Evolutionary conservation across 805 yeast species (phyloP).

Genomic region (Nakazawaea laoshanensis): DNA sequence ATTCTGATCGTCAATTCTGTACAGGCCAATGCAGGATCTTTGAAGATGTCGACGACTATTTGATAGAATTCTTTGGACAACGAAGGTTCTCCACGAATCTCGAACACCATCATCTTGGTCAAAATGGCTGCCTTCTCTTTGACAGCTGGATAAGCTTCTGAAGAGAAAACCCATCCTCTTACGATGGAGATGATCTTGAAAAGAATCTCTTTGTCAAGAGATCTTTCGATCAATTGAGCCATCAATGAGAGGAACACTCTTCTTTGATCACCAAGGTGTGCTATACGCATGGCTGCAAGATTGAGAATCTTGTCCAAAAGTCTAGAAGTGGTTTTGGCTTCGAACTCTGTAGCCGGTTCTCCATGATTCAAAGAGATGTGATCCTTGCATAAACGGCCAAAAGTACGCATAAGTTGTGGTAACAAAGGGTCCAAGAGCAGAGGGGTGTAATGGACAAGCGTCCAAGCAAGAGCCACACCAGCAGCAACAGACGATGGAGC

Average conservation of each 20-base stretch:
- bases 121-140: slow-evolving; percentile 94
- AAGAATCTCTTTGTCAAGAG: slow-evolving; percentile 68
- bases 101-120: slow-evolving; percentile 90
- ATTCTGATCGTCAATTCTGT: slow-evolving; percentile 88
- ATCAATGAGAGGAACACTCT: slow-evolving; percentile 77
- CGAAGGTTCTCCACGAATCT: slow-evolving; percentile 76
- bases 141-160: slow-evolving; percentile 84
- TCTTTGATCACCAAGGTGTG: slow-evolving; percentile 88
- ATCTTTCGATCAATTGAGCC: slow-evolving; percentile 86
- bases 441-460: slow-evolving; percentile 69
- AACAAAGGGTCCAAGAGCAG: slow-evolving; percentile 65
- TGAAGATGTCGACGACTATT: slow-evolving; percentile 81
- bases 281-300: slow-evolving; percentile 71
- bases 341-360: slow-evolving; percentile 38
- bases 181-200: slow-evolving; percentile 71
- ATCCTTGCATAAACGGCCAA: slow-evolving; percentile 84
- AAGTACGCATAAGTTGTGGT: slow-evolving; percentile 74
- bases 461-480: slow-evolving; percentile 77
- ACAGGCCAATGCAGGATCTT: slow-evolving; percentile 65
- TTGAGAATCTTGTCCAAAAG: slow-evolving; percentile 69
- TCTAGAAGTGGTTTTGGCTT: slow-evolving; percentile 72
- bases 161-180: slow-evolving; percentile 82
- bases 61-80: slow-evolving; percentile 73
- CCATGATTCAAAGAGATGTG: slow-evolving; percentile 44
- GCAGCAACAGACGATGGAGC: slow-evolving; percentile 76